phyloP scores from a whole-genome alignment of 176 grass and related monocot genomes.

The Coix lacrymajobi region DNA sequence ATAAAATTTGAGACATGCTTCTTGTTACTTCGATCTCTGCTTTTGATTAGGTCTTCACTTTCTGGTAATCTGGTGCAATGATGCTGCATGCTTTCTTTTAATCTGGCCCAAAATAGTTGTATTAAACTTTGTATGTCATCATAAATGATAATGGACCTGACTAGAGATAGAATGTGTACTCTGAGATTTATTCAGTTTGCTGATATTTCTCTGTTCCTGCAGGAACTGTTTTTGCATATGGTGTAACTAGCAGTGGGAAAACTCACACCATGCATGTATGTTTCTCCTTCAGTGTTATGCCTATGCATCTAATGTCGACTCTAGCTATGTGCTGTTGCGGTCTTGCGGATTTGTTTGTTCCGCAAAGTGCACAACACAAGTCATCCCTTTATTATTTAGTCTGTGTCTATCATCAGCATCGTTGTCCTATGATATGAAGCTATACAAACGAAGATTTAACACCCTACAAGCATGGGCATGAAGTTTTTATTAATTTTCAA shows the following conservation, averaged over 20 bases:
- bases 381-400: constrained; percentile 8
- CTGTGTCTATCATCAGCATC: neutral
- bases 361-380: neutral
- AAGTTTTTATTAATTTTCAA: constrained; percentile 9
- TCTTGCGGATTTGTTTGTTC: constrained; percentile 11
- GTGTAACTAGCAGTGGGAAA: constrained; percentile 98
- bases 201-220: constrained; percentile 25
- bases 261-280: constrained; percentile 99
- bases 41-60: constrained; percentile 11
- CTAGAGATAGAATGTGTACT: neutral
- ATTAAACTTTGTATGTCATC: neutral
- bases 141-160: neutral
- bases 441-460: neutral
- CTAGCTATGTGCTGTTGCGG: neutral
- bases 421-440: constrained; percentile 2
- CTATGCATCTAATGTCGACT: neutral
- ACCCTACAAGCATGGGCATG: neutral
- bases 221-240: constrained; percentile 99
- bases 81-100: neutral
- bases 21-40: neutral
- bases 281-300: constrained; percentile 1
- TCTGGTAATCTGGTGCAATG: neutral
- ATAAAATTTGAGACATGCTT: neutral
- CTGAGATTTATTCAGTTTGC: neutral
- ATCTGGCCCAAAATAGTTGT: neutral